phyloP scores from a whole-genome alignment of 2,329 filamentous ascomycete genomes.

The Fusarium temperatum region DNA sequence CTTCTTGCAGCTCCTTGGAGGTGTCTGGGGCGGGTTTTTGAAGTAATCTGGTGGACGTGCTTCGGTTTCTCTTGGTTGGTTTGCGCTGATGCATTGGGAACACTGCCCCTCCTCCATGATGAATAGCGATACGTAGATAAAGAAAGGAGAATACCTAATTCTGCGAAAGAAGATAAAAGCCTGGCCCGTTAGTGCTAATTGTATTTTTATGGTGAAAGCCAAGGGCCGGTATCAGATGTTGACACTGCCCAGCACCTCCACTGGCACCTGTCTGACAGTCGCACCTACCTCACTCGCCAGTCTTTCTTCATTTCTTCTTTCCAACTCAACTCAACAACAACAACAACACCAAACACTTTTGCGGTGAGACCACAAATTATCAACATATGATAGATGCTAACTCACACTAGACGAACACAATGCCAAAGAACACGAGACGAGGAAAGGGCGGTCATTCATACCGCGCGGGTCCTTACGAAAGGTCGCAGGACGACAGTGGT shows the following conservation, averaged over 20 bases:
- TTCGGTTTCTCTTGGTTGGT: neutral
- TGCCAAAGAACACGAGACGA: neutral
- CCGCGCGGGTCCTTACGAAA: neutral
- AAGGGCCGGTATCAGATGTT: neutral
- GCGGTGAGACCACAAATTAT: neutral
- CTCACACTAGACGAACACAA: neutral
- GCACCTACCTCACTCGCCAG: neutral
- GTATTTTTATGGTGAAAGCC: neutral
- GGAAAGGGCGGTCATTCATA: neutral
- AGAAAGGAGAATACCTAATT: neutral
- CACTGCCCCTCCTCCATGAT: neutral
- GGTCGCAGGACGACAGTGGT: neutral
- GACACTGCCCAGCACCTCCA: neutral
- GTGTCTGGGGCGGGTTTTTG: neutral
- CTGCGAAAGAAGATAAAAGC: too few species aligned
- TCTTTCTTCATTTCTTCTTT: neutral
- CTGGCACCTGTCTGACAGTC: neutral
- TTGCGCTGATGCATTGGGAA: neutral
- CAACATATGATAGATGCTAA: neutral
- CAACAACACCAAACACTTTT: too few species aligned
- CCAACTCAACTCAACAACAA: neutral
- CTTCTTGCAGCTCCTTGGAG: neutral
- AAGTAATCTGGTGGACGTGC: neutral
- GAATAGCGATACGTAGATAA: too few species aligned
- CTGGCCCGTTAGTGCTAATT: neutral